Percentiles rank a stretch among this genome's conserved stretches.
phyloP scores from a whole-genome alignment of 2,329 filamentous ascomycete species.

The Atkinsonella hypoxylon region DNA sequence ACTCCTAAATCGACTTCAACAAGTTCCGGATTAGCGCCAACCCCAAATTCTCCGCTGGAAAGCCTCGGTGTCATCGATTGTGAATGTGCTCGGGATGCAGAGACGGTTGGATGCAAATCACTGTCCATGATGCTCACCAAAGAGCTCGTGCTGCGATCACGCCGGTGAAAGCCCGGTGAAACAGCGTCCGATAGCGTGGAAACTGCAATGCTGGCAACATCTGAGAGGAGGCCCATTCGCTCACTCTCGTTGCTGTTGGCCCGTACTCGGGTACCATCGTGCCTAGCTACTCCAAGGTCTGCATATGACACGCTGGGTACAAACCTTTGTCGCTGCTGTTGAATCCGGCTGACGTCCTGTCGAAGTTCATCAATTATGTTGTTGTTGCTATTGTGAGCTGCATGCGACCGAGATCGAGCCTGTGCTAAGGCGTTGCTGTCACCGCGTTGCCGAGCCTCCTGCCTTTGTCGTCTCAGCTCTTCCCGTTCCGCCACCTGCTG shows the following conservation, averaged over 20 bases:
- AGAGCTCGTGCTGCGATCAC: constrained; percentile 40
- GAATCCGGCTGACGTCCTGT: constrained; percentile 41
- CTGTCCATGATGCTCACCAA: constrained; percentile 43
- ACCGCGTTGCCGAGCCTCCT: constrained; percentile 60
- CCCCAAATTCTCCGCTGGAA: constrained; percentile 20
- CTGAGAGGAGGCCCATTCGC: constrained; percentile 56
- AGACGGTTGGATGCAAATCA: constrained; percentile 28
- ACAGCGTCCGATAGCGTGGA: constrained; percentile 23
- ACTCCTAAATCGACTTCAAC: constrained; percentile 39
- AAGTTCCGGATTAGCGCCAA: constrained; percentile 41
- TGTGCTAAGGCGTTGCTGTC: constrained; percentile 59
- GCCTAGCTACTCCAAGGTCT: constrained; percentile 62
- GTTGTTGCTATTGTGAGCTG: constrained; percentile 28
- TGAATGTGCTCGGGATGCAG: constrained; percentile 30
- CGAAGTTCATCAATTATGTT: constrained; percentile 50
- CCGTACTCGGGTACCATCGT: constrained; percentile 64
- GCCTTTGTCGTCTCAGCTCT: constrained; percentile 54
- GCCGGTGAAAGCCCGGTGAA: constrained; percentile 24
- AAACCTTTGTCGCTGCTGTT: constrained; percentile 49
- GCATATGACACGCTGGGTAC: constrained; percentile 68
- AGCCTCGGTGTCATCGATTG: constrained; percentile 28
- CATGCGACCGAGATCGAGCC: constrained; percentile 45
- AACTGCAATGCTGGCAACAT: constrained; percentile 51
- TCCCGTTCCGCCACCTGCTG: constrained; percentile 67
- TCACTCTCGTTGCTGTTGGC: constrained; percentile 66